Base-by-base conservation (phyloP, 2,329 filamentous ascomycete genomes). In the Mycogone perniciosa region DNA sequence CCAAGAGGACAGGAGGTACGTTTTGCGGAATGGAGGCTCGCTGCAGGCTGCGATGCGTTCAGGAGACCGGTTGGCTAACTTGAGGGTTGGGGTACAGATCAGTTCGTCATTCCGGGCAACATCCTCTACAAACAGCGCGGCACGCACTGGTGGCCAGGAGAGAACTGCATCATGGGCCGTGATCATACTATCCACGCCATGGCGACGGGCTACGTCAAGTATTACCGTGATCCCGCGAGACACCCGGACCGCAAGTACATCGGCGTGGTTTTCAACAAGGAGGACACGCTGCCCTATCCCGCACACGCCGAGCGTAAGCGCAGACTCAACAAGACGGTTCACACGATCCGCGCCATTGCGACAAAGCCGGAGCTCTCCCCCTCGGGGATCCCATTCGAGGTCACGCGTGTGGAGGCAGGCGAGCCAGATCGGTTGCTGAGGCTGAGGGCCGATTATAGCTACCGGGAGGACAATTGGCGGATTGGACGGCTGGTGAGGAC, bases 51-150 rank as follows among this genome's bases (percentile, higher is more conserved):
- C 2, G n/a, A 37, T 13, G 31, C 26, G 31, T 29, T 11, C 35
- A 4, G 20, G 11, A n/a, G 11, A 5, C 7, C 20, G 38, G 35
- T 41, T 35, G 33, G 27, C 42, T 48, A 31, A 47, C 30, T 40
- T 31, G 8, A 30, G 7, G 40, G 20, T 34, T 3, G n/a, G 5
- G n/a, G 38, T 11, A 40, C 64, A 91, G 87, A 92, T 67, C 87
- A 96, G 74, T 95, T 86, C 69, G 93, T 99, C 34, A 86, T 96
- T 52, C 87, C 91, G 4, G 93, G 93, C 49, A 97, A 96, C 75
- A 99, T 99, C 71, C 88, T 99, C 72, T 99, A 93, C 81, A 90
- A 89, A 67, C 93, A 99, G 71, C 86, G 92, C 63, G 93, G 93
- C 61, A 95, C 93, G 4, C 81, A 85, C 63, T 99, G 93, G 93